A percentile compares a stretch with the other conserved stretches of the same genome.
These are phyloP conservation scores for Extremus antarcticus DNA, from an alignment of 495 filamentous ascomycete genomes.

Conservation along the genomic window DNA sequence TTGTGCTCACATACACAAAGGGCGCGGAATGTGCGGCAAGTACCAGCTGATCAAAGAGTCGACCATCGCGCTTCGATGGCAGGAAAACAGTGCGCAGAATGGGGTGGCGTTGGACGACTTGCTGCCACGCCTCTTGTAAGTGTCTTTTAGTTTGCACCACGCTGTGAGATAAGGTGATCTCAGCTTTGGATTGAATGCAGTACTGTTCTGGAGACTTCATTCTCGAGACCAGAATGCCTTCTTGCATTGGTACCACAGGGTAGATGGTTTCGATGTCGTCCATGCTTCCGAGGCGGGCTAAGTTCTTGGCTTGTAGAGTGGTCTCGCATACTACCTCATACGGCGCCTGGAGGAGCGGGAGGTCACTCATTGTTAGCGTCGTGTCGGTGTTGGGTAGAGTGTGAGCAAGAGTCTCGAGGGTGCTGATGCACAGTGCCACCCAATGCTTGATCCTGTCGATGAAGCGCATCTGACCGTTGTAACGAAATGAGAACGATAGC, in stretches of 20 bases:
- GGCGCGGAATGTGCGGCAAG: not conserved
- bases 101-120: not conserved
- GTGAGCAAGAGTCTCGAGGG: not conserved
- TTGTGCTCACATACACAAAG: not conserved
- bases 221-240: slow-evolving; percentile 22
- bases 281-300: not conserved
- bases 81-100: not conserved
- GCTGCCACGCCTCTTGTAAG: too few species aligned
- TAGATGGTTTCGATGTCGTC: not conserved
- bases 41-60: not conserved
- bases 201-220: not conserved
- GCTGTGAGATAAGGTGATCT: too few species aligned
- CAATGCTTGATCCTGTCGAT: not conserved
- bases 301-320: not conserved
- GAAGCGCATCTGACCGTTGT: not conserved
- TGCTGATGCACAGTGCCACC: not conserved
- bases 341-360: not conserved
- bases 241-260: not conserved
- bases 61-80: not conserved
- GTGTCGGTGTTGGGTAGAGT: not conserved
- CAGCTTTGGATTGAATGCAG: not conserved
- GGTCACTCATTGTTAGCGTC: not conserved
- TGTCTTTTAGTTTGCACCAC: too few species aligned
- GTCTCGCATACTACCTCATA: not conserved
- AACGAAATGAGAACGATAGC: not conserved